These are phyloP conservation scores for Francoa sonchifolia DNA, from an alignment of 441 rosid species.

Conservation along the genomic window DNA sequence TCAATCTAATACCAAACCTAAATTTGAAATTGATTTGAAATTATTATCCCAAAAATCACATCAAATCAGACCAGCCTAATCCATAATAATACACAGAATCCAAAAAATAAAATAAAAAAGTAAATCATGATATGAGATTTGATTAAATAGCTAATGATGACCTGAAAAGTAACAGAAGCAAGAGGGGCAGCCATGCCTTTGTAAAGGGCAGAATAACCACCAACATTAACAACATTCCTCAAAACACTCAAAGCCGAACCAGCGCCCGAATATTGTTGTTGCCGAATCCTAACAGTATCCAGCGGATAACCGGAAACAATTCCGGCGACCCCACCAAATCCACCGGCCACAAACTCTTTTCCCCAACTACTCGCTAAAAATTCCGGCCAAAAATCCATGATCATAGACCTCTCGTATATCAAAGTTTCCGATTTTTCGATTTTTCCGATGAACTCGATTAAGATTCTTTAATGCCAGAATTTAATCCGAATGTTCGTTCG, in stretches of 20 bases:
- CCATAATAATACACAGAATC: no score
- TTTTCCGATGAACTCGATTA: constrained; percentile 5
- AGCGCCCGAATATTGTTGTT: constrained; percentile 53
- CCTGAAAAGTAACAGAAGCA: constrained; percentile 95
- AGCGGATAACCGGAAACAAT: constrained; percentile 83
- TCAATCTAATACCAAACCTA: no score
- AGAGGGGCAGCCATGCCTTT: constrained; percentile 92
- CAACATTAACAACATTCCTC: constrained; percentile 34
- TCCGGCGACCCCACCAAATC: constrained; percentile 91
- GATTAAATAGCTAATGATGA: no score
- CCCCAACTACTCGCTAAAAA: constrained; percentile 67
- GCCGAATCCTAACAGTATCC: constrained; percentile 68
- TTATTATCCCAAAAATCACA: no score
- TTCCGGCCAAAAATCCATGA: constrained; percentile 83
- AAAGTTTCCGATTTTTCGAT: background rate
- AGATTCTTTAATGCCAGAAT: no score
- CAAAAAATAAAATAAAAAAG: background rate
- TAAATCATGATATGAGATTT: no score
- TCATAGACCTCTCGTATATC: constrained; percentile 1
- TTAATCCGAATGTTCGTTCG: no score
- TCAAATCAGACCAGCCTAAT: no score
- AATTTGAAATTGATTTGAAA: no score
- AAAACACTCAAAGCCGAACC: constrained; percentile 66
- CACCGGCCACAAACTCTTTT: constrained; percentile 82
- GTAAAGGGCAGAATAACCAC: constrained; percentile 68